A percentile compares a stretch with the other conserved stretches of the same genome.
phyloP scores from a whole-genome alignment of 2,329 filamentous ascomycete species.

The Amauroascus niger region DNA sequence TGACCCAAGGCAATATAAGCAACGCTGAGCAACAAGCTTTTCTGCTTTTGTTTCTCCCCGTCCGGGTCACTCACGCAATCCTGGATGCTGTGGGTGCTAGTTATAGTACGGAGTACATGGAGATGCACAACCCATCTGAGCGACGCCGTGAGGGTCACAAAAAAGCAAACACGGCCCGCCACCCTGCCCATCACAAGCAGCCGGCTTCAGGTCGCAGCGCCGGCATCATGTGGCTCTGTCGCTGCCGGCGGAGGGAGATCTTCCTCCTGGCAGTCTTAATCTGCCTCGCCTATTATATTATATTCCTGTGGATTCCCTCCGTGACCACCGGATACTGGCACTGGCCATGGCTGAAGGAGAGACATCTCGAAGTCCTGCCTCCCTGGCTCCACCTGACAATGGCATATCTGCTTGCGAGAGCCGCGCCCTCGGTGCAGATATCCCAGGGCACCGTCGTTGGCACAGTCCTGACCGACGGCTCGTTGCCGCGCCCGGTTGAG shows the following conservation, averaged over 20 bases:
- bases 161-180: not conserved
- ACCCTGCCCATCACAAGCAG: not conserved
- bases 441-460: constrained; percentile 27
- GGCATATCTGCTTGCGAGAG: constrained; percentile 7
- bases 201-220: not conserved
- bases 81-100: no score
- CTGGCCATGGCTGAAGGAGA: constrained; percentile 10
- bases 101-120: not conserved
- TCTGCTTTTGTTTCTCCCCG: no score
- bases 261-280: not conserved
- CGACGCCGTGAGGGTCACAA: not conserved
- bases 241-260: not conserved
- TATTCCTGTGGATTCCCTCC: constrained; percentile 4
- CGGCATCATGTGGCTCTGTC: not conserved
- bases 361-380: constrained; percentile 8
- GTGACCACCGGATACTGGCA: not conserved
- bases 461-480: constrained; percentile 19
- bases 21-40: no score
- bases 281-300: not conserved
- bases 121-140: not conserved
- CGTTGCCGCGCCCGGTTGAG: constrained; percentile 23
- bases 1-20: no score
- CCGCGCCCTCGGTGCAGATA: constrained; percentile 17
- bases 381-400: constrained; percentile 9
- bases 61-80: no score